Evolutionary conservation across 2,329 filamentous ascomycete genomes (phyloP).

Genomic region (Cladosporium velox): DNA sequence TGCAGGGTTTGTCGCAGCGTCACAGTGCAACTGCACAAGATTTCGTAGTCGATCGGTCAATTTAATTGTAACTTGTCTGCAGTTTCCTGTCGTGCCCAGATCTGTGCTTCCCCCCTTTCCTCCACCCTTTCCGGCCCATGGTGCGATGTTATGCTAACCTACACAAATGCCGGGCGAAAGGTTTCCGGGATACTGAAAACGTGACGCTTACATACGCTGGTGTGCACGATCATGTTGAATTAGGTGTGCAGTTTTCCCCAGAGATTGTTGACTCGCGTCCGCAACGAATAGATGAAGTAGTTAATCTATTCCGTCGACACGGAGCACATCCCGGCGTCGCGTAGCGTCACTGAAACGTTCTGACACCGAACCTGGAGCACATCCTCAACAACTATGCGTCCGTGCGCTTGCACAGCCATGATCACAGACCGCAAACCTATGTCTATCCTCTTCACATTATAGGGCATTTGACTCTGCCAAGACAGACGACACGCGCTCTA

Average conservation of each 20-base stretch:
- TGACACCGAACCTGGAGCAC: neutral
- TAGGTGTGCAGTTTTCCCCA: neutral
- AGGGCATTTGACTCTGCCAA: neutral
- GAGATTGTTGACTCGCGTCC: neutral
- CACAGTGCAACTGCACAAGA: neutral
- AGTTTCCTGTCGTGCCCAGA: neutral
- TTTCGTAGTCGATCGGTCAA: neutral
- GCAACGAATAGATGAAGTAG: constrained; percentile 1
- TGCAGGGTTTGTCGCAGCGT: neutral
- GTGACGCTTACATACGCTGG: neutral
- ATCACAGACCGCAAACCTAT: constrained; percentile 8
- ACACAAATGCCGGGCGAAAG: neutral
- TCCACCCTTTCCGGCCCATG: neutral
- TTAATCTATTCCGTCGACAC: neutral
- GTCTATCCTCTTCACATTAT: neutral
- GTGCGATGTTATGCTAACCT: neutral
- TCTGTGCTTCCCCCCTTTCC: neutral
- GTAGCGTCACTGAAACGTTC: constrained; percentile 1
- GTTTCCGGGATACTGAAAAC: neutral
- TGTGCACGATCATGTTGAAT: neutral
- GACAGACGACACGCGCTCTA: neutral
- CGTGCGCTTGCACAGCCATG: constrained; percentile 16
- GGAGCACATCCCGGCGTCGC: neutral
- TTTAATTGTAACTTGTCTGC: neutral
- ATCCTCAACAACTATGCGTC: neutral